Percentiles rank a stretch among this genome's conserved stretches.
Conservation (phyloP, 208 protist species). For the Balamuthia mandrillaris region DNA sequence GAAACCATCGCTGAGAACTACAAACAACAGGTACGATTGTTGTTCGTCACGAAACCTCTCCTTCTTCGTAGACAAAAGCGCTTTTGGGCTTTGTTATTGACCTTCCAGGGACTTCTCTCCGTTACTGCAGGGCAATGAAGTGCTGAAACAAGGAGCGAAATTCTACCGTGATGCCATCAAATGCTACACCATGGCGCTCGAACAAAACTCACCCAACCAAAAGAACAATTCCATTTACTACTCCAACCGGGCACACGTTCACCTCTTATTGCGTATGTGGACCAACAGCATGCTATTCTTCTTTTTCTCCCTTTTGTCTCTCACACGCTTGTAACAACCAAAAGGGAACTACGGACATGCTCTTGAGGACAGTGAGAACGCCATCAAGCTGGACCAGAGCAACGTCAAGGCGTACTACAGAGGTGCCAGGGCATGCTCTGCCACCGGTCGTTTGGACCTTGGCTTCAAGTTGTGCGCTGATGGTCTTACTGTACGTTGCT, state of each 20-base stretch:
- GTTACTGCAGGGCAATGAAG: conserved; percentile 33
- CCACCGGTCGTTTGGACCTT: background rate
- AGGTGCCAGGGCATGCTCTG: background rate
- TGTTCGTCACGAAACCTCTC: background rate
- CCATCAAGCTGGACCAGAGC: background rate
- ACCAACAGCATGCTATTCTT: background rate
- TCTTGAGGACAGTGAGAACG: background rate
- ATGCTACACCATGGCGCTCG: conserved; percentile 19
- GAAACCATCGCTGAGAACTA: conserved; percentile 13
- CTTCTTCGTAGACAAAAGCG: too few species aligned
- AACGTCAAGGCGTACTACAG: background rate
- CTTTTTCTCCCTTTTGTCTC: background rate
- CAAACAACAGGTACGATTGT: background rate
- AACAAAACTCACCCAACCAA: background rate
- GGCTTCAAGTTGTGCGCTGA: background rate
- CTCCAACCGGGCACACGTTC: conserved; percentile 31
- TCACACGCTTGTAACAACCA: background rate
- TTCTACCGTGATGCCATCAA: background rate
- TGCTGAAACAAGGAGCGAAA: background rate
- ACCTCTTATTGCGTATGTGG: conserved; percentile 31
- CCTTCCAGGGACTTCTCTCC: too few species aligned
- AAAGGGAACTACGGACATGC: conserved; percentile 1
- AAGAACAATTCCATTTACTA: background rate
- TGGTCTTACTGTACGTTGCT: background rate
- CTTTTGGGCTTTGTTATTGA: conserved; percentile 8